phyloP scores from a whole-genome alignment of 140 eudicot genomes.

The Ambrosia hybrid region DNA sequence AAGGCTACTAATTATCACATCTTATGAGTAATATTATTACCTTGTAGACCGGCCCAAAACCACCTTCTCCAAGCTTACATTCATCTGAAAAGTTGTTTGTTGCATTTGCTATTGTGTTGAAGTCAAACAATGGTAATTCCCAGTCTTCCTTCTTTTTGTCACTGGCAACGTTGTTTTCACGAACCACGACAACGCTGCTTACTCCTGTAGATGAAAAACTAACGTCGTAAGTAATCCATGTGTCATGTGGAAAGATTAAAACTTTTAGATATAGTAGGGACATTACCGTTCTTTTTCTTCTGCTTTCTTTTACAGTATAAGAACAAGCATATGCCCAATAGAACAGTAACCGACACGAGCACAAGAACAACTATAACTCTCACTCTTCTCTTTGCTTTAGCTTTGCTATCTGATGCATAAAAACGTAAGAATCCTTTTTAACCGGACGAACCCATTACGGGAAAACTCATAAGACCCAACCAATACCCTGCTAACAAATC shows the following conservation, averaged over 20 bases:
- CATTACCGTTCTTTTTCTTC: conserved; percentile 23
- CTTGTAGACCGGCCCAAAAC: conserved; percentile 63
- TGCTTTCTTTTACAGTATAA: conserved; percentile 23
- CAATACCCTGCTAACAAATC: too few species aligned
- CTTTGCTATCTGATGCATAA: conserved; percentile 24
- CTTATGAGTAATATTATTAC: conserved; percentile 29
- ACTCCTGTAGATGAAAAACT: conserved; percentile 18
- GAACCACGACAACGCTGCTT: conserved; percentile 4
- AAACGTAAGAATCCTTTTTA: too few species aligned
- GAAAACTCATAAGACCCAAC: too few species aligned
- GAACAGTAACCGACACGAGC: conserved; percentile 3
- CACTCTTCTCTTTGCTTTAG: conserved; percentile 32
- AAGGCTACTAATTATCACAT: not conserved
- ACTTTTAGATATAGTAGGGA: not conserved
- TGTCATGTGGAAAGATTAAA: not conserved
- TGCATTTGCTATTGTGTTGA: conserved; percentile 40
- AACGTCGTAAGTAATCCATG: not conserved
- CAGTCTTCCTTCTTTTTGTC: conserved; percentile 31
- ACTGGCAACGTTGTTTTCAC: conserved; percentile 14
- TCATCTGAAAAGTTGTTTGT: conserved; percentile 51
- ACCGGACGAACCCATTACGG: too few species aligned
- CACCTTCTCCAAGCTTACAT: conserved; percentile 58
- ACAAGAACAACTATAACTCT: conserved; percentile 26
- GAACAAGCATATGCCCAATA: conserved; percentile 26
- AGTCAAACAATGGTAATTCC: conserved; percentile 47